Base-by-base conservation (phyloP, 257 asterid species). In the Fraxinus americana region DNA sequence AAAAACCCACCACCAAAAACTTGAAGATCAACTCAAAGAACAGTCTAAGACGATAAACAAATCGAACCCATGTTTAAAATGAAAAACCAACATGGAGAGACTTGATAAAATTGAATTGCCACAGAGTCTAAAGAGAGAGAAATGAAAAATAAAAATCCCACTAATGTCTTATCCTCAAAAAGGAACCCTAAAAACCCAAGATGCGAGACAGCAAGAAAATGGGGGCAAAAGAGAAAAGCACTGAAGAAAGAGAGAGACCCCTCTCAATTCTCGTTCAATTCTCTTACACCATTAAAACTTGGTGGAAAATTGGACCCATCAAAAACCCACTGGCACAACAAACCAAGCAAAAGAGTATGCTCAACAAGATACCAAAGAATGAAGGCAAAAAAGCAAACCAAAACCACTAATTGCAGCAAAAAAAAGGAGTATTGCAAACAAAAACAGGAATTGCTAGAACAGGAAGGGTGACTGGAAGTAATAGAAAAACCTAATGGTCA, bases 301-400 rank as follows among this genome's bases (percentile, higher is more conserved):
- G 84, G 92, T 90, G 92, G 92, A 81, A 38, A 77, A 65, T 32
- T 77, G 94, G 94, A 89, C 90, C 92, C 94, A 88, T 81, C 71
- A 61, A 32, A 81, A 77, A 67, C 84, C 82, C 68, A 86, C 73
- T 77, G 70, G 85, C 85, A 72, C 88, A 78, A 78, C 78, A 76
- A 77, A 80, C 88, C 88, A 86, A 72, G 87, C 90, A 79, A 76
- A 83, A 83, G 85, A 80, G 78, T 76, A 69, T 76, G 75, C 74
- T 76, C 43, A 77, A 73, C 76, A 82, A 82, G 77, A 70, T 80
- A 69, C 72, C 77, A 82, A 41, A 21, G 72, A 35, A 23, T n/a
- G 19, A n/a, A 67, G 48, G 57, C 71, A 34, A 38, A 73, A 69
- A 70, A 65, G 71, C 67, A 50, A 75, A 78, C 81, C 86, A 63